Evolutionary conservation across 306 rosid species (phyloP).

Genomic region (Pachyrhizus erosus): DNA sequence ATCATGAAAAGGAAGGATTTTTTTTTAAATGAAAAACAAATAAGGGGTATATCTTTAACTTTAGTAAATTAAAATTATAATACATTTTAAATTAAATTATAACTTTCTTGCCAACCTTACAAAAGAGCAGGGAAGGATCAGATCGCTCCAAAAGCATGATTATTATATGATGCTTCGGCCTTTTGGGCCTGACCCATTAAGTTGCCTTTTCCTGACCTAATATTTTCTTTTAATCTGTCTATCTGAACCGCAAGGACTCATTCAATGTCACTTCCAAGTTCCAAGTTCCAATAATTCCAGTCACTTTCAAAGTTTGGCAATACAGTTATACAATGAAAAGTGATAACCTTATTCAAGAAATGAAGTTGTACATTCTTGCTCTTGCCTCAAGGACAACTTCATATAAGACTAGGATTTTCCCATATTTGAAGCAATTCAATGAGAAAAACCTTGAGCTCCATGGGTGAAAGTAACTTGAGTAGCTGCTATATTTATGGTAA

Average conservation of each 20-base stretch:
- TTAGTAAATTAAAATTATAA: background rate
- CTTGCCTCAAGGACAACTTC: background rate
- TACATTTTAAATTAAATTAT: background rate
- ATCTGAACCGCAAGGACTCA: background rate
- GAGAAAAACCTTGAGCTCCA: background rate
- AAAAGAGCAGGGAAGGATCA: background rate
- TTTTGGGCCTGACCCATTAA: constrained; percentile 6
- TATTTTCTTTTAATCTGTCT: background rate
- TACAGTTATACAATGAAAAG: background rate
- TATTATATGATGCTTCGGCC: background rate
- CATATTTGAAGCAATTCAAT: background rate
- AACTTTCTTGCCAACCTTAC: background rate
- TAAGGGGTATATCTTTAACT: background rate
- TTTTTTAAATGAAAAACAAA: background rate
- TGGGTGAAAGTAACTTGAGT: constrained; percentile 8
- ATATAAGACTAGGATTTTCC: background rate
- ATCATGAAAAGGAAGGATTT: no score
- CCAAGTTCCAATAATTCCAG: background rate
- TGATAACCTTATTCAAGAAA: background rate
- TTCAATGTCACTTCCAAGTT: background rate
- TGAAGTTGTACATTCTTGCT: background rate
- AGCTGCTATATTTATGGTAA: constrained; percentile 1
- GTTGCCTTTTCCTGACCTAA: background rate
- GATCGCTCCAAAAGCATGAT: background rate
- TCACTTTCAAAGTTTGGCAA: constrained; percentile 11